Evolutionary conservation across 1,284 basidiomycete genomes (phyloP).

Genomic region (Rhodotorula sp.): DNA sequence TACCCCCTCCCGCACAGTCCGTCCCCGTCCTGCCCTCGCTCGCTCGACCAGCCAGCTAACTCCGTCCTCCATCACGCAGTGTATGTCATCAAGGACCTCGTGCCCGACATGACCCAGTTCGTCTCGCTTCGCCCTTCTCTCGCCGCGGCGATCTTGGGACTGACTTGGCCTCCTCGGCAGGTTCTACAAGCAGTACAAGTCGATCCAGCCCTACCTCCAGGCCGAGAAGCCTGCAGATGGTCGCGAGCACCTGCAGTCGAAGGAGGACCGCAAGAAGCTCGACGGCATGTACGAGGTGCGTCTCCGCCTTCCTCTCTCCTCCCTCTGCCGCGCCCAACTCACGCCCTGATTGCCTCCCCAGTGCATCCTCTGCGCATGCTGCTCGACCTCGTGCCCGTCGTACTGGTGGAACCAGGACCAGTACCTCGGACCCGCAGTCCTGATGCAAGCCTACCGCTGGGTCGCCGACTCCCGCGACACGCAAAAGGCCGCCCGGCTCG

Average conservation of each 20-base stretch:
- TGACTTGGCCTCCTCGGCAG: constrained; percentile 59
- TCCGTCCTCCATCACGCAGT: constrained; percentile 57
- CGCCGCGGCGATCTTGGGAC: constrained; percentile 41
- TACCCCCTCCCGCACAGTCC: constrained; percentile 97
- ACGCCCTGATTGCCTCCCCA: neutral
- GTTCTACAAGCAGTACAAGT: constrained; percentile 99
- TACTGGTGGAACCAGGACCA: constrained; percentile 89
- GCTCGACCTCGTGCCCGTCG: constrained; percentile 88
- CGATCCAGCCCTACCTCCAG: constrained; percentile 91
- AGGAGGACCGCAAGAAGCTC: constrained; percentile 88
- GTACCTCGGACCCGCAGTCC: constrained; percentile 92
- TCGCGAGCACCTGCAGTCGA: constrained; percentile 80
- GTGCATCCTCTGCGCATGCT: constrained; percentile 83
- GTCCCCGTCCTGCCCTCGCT: constrained; percentile 48
- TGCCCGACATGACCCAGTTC: constrained; percentile 61
- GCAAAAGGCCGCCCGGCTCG: constrained; percentile 77
- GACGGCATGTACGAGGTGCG: constrained; percentile 86
- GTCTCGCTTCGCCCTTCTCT: constrained; percentile 17
- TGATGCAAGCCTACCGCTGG: constrained; percentile 72
- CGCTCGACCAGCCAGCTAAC: neutral
- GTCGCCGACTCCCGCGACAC: constrained; percentile 94
- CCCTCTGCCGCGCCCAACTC: neutral
- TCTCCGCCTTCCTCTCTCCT: too few relatives aligned
- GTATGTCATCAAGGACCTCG: constrained; percentile 99
- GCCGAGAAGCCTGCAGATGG: constrained; percentile 80